phyloP scores from a whole-genome alignment of 176 grass and related monocot genomes.

The Rhynchospora tenuis region DNA sequence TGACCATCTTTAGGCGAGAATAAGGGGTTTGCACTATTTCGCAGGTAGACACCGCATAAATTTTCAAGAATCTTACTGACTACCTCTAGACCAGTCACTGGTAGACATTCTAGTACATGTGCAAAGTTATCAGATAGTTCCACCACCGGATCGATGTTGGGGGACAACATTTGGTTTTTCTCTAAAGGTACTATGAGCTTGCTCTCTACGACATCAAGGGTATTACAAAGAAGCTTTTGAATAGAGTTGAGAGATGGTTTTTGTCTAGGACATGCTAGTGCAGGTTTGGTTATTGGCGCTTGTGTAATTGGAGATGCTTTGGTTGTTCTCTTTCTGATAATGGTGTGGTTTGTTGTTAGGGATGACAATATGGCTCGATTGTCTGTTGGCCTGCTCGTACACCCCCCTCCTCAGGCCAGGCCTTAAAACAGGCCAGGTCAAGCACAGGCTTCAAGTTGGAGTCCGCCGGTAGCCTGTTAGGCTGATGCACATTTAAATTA shows the following conservation, averaged over 20 bases:
- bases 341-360: not conserved
- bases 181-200: slow-evolving; percentile 46
- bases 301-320: not conserved
- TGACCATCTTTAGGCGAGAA: slow-evolving; percentile 49
- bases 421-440: too few species aligned
- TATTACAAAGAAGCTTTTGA: slow-evolving; percentile 3
- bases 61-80: slow-evolving; percentile 53
- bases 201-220: slow-evolving; percentile 25
- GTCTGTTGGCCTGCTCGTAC: too few species aligned
- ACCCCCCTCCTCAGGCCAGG: too few species aligned
- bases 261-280: not conserved
- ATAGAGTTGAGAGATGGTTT: slow-evolving; percentile 9
- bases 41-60: slow-evolving; percentile 61
- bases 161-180: slow-evolving; percentile 30
- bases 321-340: not conserved
- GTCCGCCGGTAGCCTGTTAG: too few species aligned
- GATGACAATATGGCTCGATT: too few species aligned
- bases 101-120: slow-evolving; percentile 45
- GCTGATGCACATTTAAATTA: too few species aligned
- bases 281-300: slow-evolving; percentile 4
- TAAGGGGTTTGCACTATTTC: slow-evolving; percentile 82
- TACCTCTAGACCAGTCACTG: slow-evolving; percentile 28
- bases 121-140: slow-evolving; percentile 83
- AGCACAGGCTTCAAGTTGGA: too few species aligned
- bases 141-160: slow-evolving; percentile 50